These are phyloP conservation scores for Eudorina sp. DNA, from an alignment of 139 green algal genomes.

Conservation along the genomic window DNA sequence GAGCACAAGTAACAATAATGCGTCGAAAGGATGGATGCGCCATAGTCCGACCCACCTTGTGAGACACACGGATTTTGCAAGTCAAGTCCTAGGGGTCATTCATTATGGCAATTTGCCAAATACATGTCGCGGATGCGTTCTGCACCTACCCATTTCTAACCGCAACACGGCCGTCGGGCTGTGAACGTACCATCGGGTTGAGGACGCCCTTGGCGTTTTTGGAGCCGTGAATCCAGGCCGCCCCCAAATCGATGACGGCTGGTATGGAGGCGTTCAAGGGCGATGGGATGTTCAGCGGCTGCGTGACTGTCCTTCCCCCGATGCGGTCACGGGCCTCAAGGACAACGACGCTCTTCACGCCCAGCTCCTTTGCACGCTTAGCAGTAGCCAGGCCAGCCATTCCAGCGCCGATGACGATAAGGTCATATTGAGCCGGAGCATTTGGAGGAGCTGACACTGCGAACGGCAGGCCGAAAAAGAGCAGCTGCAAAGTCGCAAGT, in stretches of 20 bases:
- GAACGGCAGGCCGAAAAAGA: too few species aligned
- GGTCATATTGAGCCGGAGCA: not conserved
- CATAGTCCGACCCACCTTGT: too few species aligned
- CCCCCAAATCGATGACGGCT: slow-evolving; percentile 3
- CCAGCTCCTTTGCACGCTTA: not conserved
- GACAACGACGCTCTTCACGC: not conserved
- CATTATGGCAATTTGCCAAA: not conserved
- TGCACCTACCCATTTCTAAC: too few species aligned
- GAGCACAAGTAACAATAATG: too few species aligned
- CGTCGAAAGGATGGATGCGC: not conserved
- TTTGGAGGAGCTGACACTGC: not conserved
- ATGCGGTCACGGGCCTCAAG: slow-evolving; percentile 19
- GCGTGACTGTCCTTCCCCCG: not conserved
- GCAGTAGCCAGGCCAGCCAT: not conserved
- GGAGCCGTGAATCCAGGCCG: slow-evolving; percentile 13
- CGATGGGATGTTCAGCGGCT: not conserved
- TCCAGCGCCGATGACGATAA: not conserved
- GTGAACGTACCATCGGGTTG: slow-evolving; percentile 16
- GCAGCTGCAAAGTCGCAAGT: too few species aligned
- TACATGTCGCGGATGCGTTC: not conserved
- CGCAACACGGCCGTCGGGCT: too few species aligned
- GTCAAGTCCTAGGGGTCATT: not conserved
- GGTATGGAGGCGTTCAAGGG: not conserved
- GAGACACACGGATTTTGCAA: not conserved
- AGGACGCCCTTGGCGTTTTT: not conserved